These are phyloP conservation scores for Spergularia marina DNA, from an alignment of 148 eudicot species.

Conservation along the genomic window DNA sequence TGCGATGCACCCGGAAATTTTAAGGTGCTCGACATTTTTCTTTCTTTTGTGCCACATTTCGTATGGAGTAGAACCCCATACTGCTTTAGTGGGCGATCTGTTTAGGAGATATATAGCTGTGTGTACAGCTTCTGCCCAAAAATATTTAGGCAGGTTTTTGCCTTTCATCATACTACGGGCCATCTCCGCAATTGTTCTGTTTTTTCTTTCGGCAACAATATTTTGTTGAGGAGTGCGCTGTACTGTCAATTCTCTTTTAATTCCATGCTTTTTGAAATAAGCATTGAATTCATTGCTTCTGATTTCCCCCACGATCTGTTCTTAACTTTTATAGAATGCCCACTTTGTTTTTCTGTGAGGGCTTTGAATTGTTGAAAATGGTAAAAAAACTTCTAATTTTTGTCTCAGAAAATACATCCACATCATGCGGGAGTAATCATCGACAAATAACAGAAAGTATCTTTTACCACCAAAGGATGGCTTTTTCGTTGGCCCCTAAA, in stretches of 20 bases:
- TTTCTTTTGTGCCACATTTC: too few relatives aligned
- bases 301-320: constrained; percentile 10
- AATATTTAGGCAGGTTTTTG: not conserved
- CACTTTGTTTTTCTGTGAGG: not conserved
- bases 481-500: not conserved
- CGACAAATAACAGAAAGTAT: too few relatives aligned
- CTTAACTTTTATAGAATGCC: not conserved
- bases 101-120: not conserved
- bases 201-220: constrained; percentile 3
- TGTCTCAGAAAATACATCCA: too few relatives aligned
- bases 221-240: constrained; percentile 23
- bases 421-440: not conserved
- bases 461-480: too few relatives aligned
- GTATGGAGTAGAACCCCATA: not conserved
- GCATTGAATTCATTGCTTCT: not conserved
- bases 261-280: too few relatives aligned
- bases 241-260: too few relatives aligned
- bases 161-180: constrained; percentile 6
- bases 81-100: not conserved
- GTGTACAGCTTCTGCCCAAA: constrained; percentile 12
- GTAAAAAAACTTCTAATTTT: too few relatives aligned
- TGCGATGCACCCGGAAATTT: not conserved
- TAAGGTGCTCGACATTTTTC: not conserved
- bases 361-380: not conserved
- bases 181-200: constrained; percentile 18